Conservation (phyloP, 345 rosid genomes). For the Turritis glabra region DNA sequence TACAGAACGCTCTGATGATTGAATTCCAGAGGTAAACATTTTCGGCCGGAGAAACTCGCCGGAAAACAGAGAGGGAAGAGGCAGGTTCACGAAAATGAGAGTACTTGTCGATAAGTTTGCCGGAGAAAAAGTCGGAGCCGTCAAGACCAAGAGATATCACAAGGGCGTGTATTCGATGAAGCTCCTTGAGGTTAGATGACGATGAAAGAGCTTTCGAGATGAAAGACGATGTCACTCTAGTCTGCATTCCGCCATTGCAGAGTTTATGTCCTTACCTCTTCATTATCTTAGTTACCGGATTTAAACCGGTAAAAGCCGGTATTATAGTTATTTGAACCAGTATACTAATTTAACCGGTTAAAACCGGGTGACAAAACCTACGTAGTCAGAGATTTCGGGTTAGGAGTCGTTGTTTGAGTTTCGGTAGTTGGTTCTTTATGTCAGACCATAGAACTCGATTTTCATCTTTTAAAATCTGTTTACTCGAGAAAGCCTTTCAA, state of each 20-base stretch:
- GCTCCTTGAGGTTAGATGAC: slow-evolving; percentile 39
- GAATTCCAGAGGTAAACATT: slow-evolving; percentile 67
- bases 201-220: slow-evolving; percentile 49
- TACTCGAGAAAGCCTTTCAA: neutral
- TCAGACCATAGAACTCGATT: neutral
- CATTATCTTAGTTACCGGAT: neutral
- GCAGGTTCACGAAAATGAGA: slow-evolving; percentile 46
- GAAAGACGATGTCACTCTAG: slow-evolving; percentile 33
- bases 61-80: slow-evolving; percentile 59
- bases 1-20: slow-evolving; percentile 57
- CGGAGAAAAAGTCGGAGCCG: slow-evolving; percentile 55
- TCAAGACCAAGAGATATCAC: slow-evolving; percentile 52
- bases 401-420: slow-evolving; percentile 1
- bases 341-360: neutral
- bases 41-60: slow-evolving; percentile 41
- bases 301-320: too few relatives aligned
- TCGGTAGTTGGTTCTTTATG: slow-evolving; percentile 14
- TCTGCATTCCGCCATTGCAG: slow-evolving; percentile 26
- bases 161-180: slow-evolving; percentile 51
- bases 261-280: neutral
- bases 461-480: neutral
- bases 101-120: slow-evolving; percentile 63
- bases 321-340: too few relatives aligned
- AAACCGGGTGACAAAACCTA: neutral
- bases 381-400: neutral